Evolutionary conservation across 2,329 filamentous ascomycete species (phyloP), one percentile per base, ranked within the genome.

Genomic region (Ceratocystis cubensis): DNA sequence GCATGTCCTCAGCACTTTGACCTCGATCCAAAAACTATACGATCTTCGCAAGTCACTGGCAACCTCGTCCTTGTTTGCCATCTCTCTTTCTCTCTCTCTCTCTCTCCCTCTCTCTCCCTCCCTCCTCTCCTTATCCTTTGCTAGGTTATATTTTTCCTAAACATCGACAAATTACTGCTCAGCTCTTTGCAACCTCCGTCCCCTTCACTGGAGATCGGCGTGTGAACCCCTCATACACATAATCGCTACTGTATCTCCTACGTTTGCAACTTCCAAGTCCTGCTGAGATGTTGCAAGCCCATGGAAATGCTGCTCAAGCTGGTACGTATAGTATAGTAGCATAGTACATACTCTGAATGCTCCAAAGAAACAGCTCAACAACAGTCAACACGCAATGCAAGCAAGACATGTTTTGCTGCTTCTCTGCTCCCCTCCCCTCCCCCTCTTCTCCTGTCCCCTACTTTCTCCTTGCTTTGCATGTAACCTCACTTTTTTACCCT

Each of bases 381-480:
- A 59, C 56, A 59, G 33, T 15, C 28, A 57, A 57, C 53, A 57
- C 5, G 30, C 30, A 33, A 33, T 57, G 53, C 25, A 57, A 57
- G 30, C 25, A 37, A 59, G 56, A 59, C 56, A 59, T 37, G 56
- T 30, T 59, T 33, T 41, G 37, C 28, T 59, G 56, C 56, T 17
- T 28, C 22, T 59, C 56, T 59, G 28, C 53, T 28, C 10, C 22
- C 30, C 25, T 22, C 22, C 22, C 28, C 22, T 20, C 56, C 17
- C 56, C 56, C 56, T 33, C 28, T 25, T n/a, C 6, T 33, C 56
- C 28, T 33, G 5, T 59, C 28, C 53, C 53, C 53, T 57, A 57
- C 53, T 59, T 59, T 59, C 7, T 30, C 56, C 56, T 37, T 37
- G 56, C 56, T 59, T 59, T 59, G 13, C 28, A 59, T 59, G 56